Base-by-base conservation (phyloP, 495 filamentous ascomycete species). In the Penicillium salamii region DNA sequence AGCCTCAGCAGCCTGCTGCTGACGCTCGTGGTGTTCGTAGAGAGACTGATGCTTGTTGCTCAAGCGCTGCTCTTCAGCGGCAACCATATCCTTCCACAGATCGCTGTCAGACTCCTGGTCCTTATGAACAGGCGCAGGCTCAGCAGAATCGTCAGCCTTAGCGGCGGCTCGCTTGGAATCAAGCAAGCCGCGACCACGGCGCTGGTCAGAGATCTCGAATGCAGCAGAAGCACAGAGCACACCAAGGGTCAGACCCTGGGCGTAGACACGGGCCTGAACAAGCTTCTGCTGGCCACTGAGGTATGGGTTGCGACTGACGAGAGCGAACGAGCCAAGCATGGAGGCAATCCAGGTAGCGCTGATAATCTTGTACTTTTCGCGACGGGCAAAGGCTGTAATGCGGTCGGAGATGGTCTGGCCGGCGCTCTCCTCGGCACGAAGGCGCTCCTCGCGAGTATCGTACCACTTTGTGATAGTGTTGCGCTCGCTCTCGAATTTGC, bases 231-330 rank as follows among this genome's bases (percentile, higher is more conserved):
- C 90, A 58, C 96, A 75, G 50, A 98, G 71, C 43, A 97, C 89
- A 61, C 87, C 88, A 14, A 98, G 71, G 40, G 93, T 97, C 59
- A 96, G 71, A 13, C 90, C 91, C 74, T 98, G 93, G n/a, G 93
- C 93, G 72, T 97, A 97, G 52, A 98, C 86, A 77, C 93, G 84
- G 8, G 95, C 95, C 78, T 98, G 93, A 15, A 98, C 93, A 20
- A 98, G 75, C 77, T 98, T 98, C 80, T 98, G 93, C 55, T 76
- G 67, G 1, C 78, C 81, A 15, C 76, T 81, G 6, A 97, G 69
- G 68, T 88, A 90, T 40, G 79, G 81, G 69, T 89, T 91, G 51
- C 89, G 78, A 43, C 85, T 79, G 34, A 97, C 92, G 8, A 96
- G 58, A 33, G 73, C 85, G 21, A 96, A 77, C 0, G 89, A 83